Conservation (phyloP, 805 yeast genomes). For the Pichia cabralensis region DNA sequence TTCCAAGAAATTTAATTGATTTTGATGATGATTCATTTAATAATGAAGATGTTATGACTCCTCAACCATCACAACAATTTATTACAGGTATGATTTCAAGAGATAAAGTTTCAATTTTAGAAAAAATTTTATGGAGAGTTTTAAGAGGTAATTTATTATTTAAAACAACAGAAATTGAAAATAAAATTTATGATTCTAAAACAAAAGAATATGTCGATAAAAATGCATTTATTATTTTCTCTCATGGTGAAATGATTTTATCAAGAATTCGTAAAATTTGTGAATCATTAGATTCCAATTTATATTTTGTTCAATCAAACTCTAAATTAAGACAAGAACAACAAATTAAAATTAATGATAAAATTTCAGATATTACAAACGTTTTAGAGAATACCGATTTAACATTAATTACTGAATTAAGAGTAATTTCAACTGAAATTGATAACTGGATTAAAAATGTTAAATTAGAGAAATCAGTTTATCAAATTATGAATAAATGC, state of each 20-base stretch:
- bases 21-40: constrained; percentile 22
- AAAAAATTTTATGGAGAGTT: constrained; percentile 84
- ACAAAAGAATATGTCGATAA: constrained; percentile 52
- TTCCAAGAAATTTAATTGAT: constrained; percentile 18
- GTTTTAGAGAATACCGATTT: constrained; percentile 40
- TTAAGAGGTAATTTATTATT: constrained; percentile 86
- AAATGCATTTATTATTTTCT: constrained; percentile 77
- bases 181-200: constrained; percentile 55
- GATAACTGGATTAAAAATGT: constrained; percentile 46
- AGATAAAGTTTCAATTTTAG: constrained; percentile 57
- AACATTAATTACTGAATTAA: constrained; percentile 54
- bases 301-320: constrained; percentile 50
- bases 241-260: constrained; percentile 76
- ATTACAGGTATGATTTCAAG: constrained; percentile 79
- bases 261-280: constrained; percentile 71
- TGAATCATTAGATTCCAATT: constrained; percentile 80
- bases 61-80: constrained; percentile 28
- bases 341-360: constrained; percentile 34
- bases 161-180: constrained; percentile 61
- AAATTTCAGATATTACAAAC: constrained; percentile 41
- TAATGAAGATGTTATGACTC: neutral
- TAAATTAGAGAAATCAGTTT: constrained; percentile 49
- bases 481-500: constrained; percentile 50
- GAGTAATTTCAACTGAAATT: constrained; percentile 53
- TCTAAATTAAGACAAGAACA: constrained; percentile 29